Conservation (phyloP, 1,139 yeast species). For the Blastobotrys ciferrii region DNA sequence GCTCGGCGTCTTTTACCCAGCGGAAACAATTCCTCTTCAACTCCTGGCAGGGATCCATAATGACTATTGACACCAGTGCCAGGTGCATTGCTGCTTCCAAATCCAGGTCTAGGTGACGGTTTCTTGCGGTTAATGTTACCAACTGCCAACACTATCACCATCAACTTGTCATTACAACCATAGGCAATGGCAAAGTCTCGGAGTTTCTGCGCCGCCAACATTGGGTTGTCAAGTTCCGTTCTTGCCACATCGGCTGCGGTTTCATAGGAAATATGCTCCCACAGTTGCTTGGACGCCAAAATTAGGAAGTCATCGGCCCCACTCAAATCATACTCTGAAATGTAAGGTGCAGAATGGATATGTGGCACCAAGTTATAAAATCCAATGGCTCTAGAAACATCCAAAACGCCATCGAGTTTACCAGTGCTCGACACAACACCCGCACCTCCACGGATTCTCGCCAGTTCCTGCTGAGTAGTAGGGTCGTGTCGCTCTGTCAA, state of each 20-base stretch:
- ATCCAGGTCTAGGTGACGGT: conserved; percentile 12
- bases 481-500: conserved; percentile 85
- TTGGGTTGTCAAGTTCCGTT: conserved; percentile 80
- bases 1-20: conserved; percentile 47
- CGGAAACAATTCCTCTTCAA: conserved; percentile 47
- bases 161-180: conserved; percentile 80
- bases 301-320: conserved; percentile 81
- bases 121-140: conserved; percentile 39
- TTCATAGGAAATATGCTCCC: conserved; percentile 83
- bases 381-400: conserved; percentile 89
- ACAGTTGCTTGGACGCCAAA: conserved; percentile 78
- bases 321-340: conserved; percentile 58
- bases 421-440: conserved; percentile 88
- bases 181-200: conserved; percentile 93
- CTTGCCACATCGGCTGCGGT: conserved; percentile 89
- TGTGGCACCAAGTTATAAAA: conserved; percentile 84
- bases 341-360: conserved; percentile 84
- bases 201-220: conserved; percentile 88
- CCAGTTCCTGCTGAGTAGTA: conserved; percentile 74
- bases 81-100: conserved; percentile 15
- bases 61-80: conserved; percentile 18
- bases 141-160: conserved; percentile 77
- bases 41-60: conserved; percentile 38
- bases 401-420: conserved; percentile 75
- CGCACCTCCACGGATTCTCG: conserved; percentile 84